Conservation (phyloP, 108 stramenopile genomes). For the Fistulifera pelliculosa region DNA sequence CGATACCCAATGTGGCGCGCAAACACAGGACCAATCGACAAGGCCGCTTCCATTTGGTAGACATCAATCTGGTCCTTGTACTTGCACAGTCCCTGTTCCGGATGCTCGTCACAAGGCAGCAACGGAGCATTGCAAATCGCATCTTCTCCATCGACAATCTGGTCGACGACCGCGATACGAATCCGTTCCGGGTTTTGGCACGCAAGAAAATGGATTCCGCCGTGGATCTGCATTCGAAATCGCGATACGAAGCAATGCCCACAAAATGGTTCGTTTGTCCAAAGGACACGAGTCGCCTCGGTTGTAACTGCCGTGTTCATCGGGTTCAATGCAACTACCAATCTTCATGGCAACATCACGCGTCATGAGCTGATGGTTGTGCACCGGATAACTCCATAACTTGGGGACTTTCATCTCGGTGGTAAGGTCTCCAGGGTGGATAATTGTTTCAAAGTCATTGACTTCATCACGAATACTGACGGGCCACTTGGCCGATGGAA, state of each 20-base stretch:
- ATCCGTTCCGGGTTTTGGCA: slow-evolving; percentile 37
- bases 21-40: slow-evolving; percentile 84
- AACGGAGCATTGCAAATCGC: slow-evolving; percentile 64
- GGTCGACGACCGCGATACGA: slow-evolving; percentile 63
- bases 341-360: slow-evolving; percentile 62
- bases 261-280: slow-evolving; percentile 67
- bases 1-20: slow-evolving; percentile 84
- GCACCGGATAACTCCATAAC: slow-evolving; percentile 59
- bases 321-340: slow-evolving; percentile 58
- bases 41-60: slow-evolving; percentile 65
- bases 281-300: slow-evolving; percentile 62
- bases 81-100: slow-evolving; percentile 64
- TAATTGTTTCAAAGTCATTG: slow-evolving; percentile 43
- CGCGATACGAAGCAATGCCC: slow-evolving; percentile 73
- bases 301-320: slow-evolving; percentile 40
- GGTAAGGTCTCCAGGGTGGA: slow-evolving; percentile 59
- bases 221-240: slow-evolving; percentile 69
- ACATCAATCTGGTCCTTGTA: slow-evolving; percentile 69
- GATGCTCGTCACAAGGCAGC: slow-evolving; percentile 54
- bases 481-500: slow-evolving; percentile 39
- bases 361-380: slow-evolving; percentile 50
- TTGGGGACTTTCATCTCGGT: slow-evolving; percentile 54
- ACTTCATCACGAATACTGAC: slow-evolving; percentile 47
- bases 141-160: slow-evolving; percentile 73
- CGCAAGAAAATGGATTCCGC: slow-evolving; percentile 54